phyloP scores from a whole-genome alignment of 495 filamentous ascomycete genomes.

The Geopyxis carbonaria region DNA sequence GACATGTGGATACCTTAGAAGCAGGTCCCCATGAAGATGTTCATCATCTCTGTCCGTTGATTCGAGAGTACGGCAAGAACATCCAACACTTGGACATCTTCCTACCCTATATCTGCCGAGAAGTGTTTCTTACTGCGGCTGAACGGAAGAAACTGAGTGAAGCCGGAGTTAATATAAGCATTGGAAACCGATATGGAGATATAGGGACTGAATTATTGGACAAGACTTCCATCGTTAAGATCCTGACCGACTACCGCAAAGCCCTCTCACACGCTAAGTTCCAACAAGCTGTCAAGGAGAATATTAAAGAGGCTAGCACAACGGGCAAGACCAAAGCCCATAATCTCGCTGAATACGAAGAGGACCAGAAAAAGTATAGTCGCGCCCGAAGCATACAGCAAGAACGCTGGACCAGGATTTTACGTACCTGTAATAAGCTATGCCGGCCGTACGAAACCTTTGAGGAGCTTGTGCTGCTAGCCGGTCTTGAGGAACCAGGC shows the following conservation, averaged over 20 bases:
- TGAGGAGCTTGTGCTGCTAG: not conserved
- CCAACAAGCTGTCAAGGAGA: slow-evolving; percentile 11
- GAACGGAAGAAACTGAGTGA: slow-evolving; percentile 22
- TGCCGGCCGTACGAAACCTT: not conserved
- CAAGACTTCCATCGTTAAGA: slow-evolving; percentile 11
- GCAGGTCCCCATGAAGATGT: slow-evolving; percentile 3
- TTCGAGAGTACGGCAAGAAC: slow-evolving; percentile 21
- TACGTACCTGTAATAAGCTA: not conserved
- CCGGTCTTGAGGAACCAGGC: not conserved
- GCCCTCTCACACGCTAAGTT: slow-evolving; percentile 11
- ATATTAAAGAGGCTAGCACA: slow-evolving; percentile 8
- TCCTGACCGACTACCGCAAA: slow-evolving; percentile 13
- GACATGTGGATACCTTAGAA: slow-evolving; percentile 9
- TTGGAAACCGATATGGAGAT: too few species aligned
- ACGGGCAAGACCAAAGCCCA: slow-evolving; percentile 19
- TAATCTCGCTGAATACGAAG: not conserved
- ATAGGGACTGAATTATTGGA: too few species aligned
- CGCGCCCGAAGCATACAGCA: not conserved
- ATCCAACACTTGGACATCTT: slow-evolving; percentile 18
- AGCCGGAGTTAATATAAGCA: slow-evolving; percentile 14
- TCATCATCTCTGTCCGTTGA: slow-evolving; percentile 21
- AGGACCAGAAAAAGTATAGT: too few species aligned
- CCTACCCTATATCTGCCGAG: slow-evolving; percentile 22
- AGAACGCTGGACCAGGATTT: not conserved
- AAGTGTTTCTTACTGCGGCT: slow-evolving; percentile 17